phyloP scores from a whole-genome alignment of 805 yeast genomes.

The Babjeviella inositovora region DNA sequence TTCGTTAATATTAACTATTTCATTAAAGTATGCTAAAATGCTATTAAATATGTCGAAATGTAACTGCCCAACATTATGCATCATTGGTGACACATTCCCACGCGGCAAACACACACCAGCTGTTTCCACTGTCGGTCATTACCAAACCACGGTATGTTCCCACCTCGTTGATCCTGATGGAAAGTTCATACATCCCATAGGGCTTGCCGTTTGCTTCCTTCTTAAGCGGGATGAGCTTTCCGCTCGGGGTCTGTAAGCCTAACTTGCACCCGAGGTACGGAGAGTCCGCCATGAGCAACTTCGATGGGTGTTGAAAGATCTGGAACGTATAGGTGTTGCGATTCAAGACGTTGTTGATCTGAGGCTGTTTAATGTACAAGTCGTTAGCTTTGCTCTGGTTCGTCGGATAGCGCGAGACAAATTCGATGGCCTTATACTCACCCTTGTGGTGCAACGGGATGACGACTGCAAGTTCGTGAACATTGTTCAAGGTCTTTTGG shows the following conservation, averaged over 20 bases:
- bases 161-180: slow-evolving; percentile 44
- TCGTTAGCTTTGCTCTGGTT: slow-evolving; percentile 57
- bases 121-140: slow-evolving; percentile 56
- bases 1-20: slow-evolving; percentile 1
- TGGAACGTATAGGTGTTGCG: slow-evolving; percentile 52
- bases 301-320: slow-evolving; percentile 45
- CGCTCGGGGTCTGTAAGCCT: slow-evolving; percentile 75
- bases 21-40: background rate
- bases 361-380: slow-evolving; percentile 76
- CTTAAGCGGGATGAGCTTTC: slow-evolving; percentile 47
- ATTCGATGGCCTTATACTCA: slow-evolving; percentile 38
- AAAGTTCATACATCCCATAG: slow-evolving; percentile 42
- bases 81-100: slow-evolving; percentile 47
- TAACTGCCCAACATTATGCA: background rate
- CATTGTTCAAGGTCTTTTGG: slow-evolving; percentile 36
- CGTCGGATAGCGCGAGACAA: slow-evolving; percentile 60
- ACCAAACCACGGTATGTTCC: slow-evolving; percentile 82
- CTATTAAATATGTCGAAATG: background rate
- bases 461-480: slow-evolving; percentile 56
- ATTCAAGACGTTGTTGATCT: slow-evolving; percentile 39
- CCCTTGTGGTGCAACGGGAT: slow-evolving; percentile 69
- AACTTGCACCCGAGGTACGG: slow-evolving; percentile 33
- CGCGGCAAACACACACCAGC: slow-evolving; percentile 85
- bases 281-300: slow-evolving; percentile 16
- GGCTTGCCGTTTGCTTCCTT: slow-evolving; percentile 28